Evolutionary conservation across 2,329 filamentous ascomycete genomes (phyloP), one percentile per base, ranked within the genome.

Genomic region (Pseudocercospora cruenta): DNA sequence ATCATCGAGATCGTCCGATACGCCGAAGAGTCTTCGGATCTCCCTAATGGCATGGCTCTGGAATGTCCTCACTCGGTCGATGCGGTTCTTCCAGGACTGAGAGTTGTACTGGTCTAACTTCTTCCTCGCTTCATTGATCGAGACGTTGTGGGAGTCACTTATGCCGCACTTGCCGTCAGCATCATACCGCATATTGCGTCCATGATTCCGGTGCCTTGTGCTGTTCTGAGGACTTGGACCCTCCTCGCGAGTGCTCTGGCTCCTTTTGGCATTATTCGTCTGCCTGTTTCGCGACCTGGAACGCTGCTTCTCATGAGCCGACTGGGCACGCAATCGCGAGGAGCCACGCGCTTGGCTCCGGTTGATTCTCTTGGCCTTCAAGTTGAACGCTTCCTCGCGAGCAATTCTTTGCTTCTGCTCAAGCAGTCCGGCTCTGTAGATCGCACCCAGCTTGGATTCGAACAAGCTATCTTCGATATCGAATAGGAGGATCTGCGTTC

Each of bases 391-490:
- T 70, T 96, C 93, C 77, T 97, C 93, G 51, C 95, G 88, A 4
- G 94, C 94, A 62, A 96, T 82, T 21, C 95, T 87, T 78, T 98
- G 95, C 76, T 90, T 90, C 78, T 98, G 94, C 78, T 99, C 95
- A 63, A 94, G 83, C 21, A 94, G 85, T 0, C 96, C 95, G 54
- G 92, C 88, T 33, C 94, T 89, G 78, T 98, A 99, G 60, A 99
- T 99, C 75, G 93, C 89, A 16, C 94, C 93, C 9, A 99, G 83
- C 77, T 97, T 98, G 92, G 94, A 99, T 78, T 99, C 95, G 74
- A 99, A 99, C 0, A 92, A 90, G 58, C 95, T 94, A 77, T 99
- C 95, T 79, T 99, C 95, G 39, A 99, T 84, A 75, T 98, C 94
- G 66, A 99, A 94, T 2, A 97, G 81, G 24, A 99, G 84, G 4